These are phyloP conservation scores for Boletus smithii DNA, from an alignment of 1,284 basidiomycete genomes.

Conservation along the genomic window DNA sequence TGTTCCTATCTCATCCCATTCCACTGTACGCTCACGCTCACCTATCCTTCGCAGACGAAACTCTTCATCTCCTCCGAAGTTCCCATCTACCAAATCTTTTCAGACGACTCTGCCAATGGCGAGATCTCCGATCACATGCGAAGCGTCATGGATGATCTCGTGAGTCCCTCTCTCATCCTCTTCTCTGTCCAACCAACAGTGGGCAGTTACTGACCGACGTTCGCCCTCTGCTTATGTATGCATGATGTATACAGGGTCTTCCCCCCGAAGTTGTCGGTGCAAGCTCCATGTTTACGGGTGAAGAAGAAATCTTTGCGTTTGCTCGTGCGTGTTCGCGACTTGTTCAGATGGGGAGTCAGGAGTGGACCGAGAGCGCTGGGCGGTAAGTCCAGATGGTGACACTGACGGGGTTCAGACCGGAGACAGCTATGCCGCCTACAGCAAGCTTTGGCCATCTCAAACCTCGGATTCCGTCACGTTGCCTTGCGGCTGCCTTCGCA, in stretches of 20 bases:
- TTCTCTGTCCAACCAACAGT: too few species aligned
- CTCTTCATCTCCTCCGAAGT: constrained; percentile 89
- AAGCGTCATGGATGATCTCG: constrained; percentile 86
- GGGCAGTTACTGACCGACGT: too few species aligned
- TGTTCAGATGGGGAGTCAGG: constrained; percentile 87
- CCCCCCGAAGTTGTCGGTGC: constrained; percentile 69
- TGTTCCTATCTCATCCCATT: background rate
- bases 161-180: constrained; percentile 30
- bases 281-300: constrained; percentile 87
- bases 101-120: constrained; percentile 54
- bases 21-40: too few species aligned
- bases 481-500: too few species aligned
- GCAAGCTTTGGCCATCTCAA: too few species aligned
- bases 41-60: constrained; percentile 58
- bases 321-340: constrained; percentile 88
- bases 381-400: constrained; percentile 1
- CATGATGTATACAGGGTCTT: constrained; percentile 63
- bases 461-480: too few species aligned
- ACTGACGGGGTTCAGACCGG: too few species aligned
- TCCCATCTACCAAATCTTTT: constrained; percentile 85
- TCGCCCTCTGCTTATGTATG: too few species aligned
- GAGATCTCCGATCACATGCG: constrained; percentile 78
- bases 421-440: too few species aligned
- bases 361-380: constrained; percentile 75
- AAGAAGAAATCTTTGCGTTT: constrained; percentile 94